Evolutionary conservation across 768 basidiomycete genomes (phyloP), one percentile per base, ranked within the genome.

Genomic region (Fomitopsis serialis): DNA sequence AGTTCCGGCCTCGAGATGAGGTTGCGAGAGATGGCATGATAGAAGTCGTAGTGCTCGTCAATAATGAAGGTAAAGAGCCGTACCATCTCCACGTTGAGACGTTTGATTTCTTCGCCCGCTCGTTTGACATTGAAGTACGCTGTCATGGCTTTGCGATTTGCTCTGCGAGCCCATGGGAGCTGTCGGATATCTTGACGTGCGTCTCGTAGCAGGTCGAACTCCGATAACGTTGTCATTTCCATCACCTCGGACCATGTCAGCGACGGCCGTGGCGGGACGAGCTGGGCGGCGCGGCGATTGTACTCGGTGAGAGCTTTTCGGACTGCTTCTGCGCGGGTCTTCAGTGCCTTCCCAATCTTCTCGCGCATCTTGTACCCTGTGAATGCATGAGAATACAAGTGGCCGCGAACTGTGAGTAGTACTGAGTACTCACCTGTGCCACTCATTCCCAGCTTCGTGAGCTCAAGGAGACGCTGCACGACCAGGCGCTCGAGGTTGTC

Each of bases 131-230:
- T 63, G 46, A 68, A 64, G 46, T 68, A 57, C 2, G 58, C 56
- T 13, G 66, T 63, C 54, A 64, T 67, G 0, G 64, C 60, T 54
- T 61, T 54, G 17, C 65, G 42, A 53, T 78, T 77, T 65, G 77
- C 71, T 12, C 74, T 60, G 2, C 64, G 24, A 0, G 69, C 66
- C 72, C 72, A 74, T 2, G 54, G 56, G 25, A 60, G 49, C 1
- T 54, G 17, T 1, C 55, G 63, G 35, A 75, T 59, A 35, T 73
- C 64, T 1, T 63, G 55, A 1, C 63, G 58, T 0, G 69, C 61
- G n/a, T 68, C 63, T 2, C 64, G 64, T 1, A 74, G 58, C 1
- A 73, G 56, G 36, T 62, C 59, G 48, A 74, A 74, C 13, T 74
- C 60, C 3, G 53, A 54, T 1, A 65, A 46, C 3, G 55, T 49